Evolutionary conservation across 371 early-diverging fungal genomes (phyloP).

Genomic region (Mucor velutinosus): DNA sequence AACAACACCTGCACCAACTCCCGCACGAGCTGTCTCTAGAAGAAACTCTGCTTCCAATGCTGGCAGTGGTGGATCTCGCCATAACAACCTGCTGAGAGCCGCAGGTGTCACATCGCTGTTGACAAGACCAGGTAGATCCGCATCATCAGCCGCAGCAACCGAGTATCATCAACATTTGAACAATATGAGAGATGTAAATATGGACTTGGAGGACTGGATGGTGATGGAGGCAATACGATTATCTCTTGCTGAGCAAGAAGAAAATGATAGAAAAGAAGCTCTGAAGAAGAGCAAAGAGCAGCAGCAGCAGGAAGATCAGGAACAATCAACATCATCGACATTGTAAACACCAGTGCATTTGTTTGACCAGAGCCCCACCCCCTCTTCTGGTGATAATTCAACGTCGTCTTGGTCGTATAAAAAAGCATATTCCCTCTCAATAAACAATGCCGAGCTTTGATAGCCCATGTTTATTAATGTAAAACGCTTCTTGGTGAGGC

Average conservation of each 20-base stretch:
- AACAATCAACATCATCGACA: background rate
- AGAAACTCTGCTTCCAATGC: slow-evolving; percentile 50
- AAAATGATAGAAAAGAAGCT: slow-evolving; percentile 29
- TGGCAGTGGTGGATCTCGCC: slow-evolving; percentile 2
- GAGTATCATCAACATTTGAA: slow-evolving; percentile 63
- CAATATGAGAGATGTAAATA: slow-evolving; percentile 74
- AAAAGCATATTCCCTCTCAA: background rate
- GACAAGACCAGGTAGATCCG: slow-evolving; percentile 46
- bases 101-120: slow-evolving; percentile 27
- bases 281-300: slow-evolving; percentile 2
- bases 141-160: slow-evolving; percentile 42
- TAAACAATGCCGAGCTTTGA: background rate
- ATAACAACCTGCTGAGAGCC: slow-evolving; percentile 19
- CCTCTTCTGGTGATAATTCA: background rate
- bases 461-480: background rate
- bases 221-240: slow-evolving; percentile 88
- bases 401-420: background rate
- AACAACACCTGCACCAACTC: slow-evolving; percentile 21
- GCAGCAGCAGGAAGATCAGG: background rate
- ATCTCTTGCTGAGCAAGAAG: slow-evolving; percentile 70
- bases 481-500: too few relatives aligned
- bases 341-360: background rate
- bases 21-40: slow-evolving; percentile 38
- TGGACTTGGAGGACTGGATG: slow-evolving; percentile 90
- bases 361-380: background rate